Conservation (phyloP, 1,284 basidiomycete genomes). For the Cryptococcus sp. region DNA sequence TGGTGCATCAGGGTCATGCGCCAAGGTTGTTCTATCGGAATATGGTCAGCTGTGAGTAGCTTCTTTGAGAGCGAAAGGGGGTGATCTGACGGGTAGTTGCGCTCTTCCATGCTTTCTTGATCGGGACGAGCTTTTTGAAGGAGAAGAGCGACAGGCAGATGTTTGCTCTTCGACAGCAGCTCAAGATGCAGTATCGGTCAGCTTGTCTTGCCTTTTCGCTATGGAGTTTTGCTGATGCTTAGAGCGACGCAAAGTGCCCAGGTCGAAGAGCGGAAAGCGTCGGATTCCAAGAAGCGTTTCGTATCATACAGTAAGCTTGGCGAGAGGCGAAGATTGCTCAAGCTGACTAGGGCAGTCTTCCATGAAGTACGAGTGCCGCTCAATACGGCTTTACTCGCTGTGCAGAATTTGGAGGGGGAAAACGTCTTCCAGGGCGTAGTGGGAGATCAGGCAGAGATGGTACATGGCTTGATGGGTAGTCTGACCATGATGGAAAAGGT, state of each 20-base stretch:
- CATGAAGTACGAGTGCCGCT: slow-evolving; percentile 77
- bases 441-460: slow-evolving; percentile 41
- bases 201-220: too few species aligned
- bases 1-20: slow-evolving; percentile 35
- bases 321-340: slow-evolving; percentile 38
- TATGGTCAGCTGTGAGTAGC: slow-evolving; percentile 37
- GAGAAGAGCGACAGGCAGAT: slow-evolving; percentile 57
- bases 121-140: slow-evolving; percentile 40
- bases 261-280: slow-evolving; percentile 70
- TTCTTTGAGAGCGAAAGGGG: not conserved
- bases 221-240: slow-evolving; percentile 2
- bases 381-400: slow-evolving; percentile 79
- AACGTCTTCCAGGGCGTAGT: slow-evolving; percentile 36
- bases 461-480: slow-evolving; percentile 61
- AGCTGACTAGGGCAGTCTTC: slow-evolving; percentile 35
- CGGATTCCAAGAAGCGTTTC: slow-evolving; percentile 69
- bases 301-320: slow-evolving; percentile 74
- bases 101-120: slow-evolving; percentile 43
- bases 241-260: slow-evolving; percentile 73
- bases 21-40: slow-evolving; percentile 48
- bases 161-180: slow-evolving; percentile 60
- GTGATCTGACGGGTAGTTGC: slow-evolving; percentile 18
- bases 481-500: slow-evolving; percentile 64
- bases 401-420: slow-evolving; percentile 79
- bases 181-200: slow-evolving; percentile 59